Conservation (phyloP, 2,329 filamentous ascomycete genomes). For the Xylariales sp. region DNA sequence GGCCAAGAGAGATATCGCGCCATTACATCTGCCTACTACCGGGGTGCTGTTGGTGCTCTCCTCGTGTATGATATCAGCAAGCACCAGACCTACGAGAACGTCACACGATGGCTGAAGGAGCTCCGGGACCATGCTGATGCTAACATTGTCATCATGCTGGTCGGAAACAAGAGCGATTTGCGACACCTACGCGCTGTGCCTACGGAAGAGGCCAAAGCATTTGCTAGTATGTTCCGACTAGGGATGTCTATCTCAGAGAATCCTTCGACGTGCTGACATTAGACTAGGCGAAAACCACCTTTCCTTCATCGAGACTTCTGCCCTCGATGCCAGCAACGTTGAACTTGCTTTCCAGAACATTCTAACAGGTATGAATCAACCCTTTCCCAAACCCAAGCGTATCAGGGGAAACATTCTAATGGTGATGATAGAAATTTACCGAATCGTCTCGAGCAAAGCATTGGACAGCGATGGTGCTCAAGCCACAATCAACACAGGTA, state of each 20-base stretch:
- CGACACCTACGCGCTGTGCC: slow-evolving; percentile 94
- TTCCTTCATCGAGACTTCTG: slow-evolving; percentile 98
- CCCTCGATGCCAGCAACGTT: slow-evolving; percentile 97
- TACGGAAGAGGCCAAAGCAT: slow-evolving; percentile 95
- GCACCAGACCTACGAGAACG: slow-evolving; percentile 98
- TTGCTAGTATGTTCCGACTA: slow-evolving; percentile 71
- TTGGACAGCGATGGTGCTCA: slow-evolving; percentile 82
- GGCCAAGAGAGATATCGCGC: slow-evolving; percentile 98
- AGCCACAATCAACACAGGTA: slow-evolving; percentile 73
- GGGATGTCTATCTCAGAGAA: too few species aligned
- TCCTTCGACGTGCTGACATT: too few species aligned
- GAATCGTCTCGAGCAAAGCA: slow-evolving; percentile 96
- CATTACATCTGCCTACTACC: slow-evolving; percentile 98
- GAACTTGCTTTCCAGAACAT: slow-evolving; percentile 99
- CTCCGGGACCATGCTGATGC: slow-evolving; percentile 95
- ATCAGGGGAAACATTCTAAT: too few species aligned
- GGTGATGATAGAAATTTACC: slow-evolving; percentile 96
- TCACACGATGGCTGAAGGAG: slow-evolving; percentile 98
- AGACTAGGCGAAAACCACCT: slow-evolving; percentile 92
- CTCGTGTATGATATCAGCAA: slow-evolving; percentile 99
- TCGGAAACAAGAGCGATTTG: slow-evolving; percentile 99
- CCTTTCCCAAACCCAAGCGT: too few species aligned
- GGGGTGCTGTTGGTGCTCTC: slow-evolving; percentile 91
- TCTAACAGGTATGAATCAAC: slow-evolving; percentile 79
- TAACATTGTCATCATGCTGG: slow-evolving; percentile 99